Evolutionary conservation across 2,329 filamentous ascomycete genomes (phyloP).

Genomic region (Colletotrichum tamarilloi): DNA sequence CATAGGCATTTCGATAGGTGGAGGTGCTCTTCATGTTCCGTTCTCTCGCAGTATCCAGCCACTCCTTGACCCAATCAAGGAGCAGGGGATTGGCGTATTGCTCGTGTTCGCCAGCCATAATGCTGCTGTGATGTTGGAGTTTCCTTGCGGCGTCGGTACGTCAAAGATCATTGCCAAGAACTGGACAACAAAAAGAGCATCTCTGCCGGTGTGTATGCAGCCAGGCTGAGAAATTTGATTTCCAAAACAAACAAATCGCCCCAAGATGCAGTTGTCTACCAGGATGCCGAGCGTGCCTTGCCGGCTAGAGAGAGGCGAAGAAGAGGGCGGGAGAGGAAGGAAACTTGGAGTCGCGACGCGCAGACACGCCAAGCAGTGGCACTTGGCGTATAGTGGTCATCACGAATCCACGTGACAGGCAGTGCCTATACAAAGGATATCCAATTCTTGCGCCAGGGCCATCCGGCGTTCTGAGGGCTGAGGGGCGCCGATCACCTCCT

Average conservation of each 20-base stretch:
- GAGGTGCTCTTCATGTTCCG: conserved; percentile 76
- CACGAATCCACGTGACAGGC: conserved; percentile 32
- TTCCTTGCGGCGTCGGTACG: conserved; percentile 34
- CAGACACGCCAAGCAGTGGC: neutral
- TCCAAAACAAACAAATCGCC: neutral
- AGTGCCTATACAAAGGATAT: too few relatives aligned
- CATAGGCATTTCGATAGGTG: conserved; percentile 81
- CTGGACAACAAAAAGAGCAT: neutral
- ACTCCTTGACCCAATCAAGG: conserved; percentile 80
- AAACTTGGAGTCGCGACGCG: conserved; percentile 6
- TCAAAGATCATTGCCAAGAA: conserved; percentile 1
- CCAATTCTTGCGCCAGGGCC: neutral
- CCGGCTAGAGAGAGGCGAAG: neutral
- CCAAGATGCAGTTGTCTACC: neutral
- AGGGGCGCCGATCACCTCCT: neutral
- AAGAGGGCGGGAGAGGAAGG: neutral
- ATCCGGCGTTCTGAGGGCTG: neutral
- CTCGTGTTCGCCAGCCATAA: conserved; percentile 47
- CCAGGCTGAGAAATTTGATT: neutral
- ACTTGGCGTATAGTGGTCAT: neutral
- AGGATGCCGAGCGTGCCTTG: neutral
- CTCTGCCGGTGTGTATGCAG: neutral
- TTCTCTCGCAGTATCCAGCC: conserved; percentile 76
- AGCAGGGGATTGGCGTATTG: conserved; percentile 76
- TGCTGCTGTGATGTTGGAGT: conserved; percentile 31